Conservation (phyloP, 2,329 filamentous ascomycete species). For the Dactylellina leptospora region DNA sequence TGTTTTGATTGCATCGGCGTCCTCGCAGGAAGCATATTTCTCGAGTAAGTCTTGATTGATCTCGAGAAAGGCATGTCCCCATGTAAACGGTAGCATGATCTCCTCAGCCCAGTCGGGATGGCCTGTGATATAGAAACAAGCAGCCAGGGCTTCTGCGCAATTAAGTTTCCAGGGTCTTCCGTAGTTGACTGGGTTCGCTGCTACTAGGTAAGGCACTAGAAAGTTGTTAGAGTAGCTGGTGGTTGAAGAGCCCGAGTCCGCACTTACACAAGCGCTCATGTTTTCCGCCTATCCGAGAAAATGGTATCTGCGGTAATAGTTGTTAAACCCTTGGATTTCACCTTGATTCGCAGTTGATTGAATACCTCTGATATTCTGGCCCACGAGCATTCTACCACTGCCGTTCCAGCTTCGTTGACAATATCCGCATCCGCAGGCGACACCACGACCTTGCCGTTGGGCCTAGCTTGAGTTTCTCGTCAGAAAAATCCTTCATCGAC, state of each 20-base stretch:
- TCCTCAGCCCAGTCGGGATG: conserved; percentile 89
- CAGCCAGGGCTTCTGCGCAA: conserved; percentile 92
- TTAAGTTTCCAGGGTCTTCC: conserved; percentile 94
- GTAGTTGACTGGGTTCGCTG: conserved; percentile 97
- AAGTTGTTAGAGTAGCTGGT: neutral
- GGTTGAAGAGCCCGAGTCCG: neutral
- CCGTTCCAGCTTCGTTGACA: conserved; percentile 87
- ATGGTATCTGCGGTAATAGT: conserved; percentile 65
- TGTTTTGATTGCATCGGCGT: conserved; percentile 82
- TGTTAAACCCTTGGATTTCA: neutral
- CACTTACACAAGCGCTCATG: conserved; percentile 76
- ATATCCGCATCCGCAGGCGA: conserved; percentile 83
- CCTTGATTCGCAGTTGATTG: neutral
- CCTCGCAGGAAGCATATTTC: conserved; percentile 82
- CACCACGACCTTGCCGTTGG: conserved; percentile 86
- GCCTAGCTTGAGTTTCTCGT: conserved; percentile 60
- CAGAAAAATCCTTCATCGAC: conserved; percentile 14
- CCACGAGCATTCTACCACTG: conserved; percentile 98
- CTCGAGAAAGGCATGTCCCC: conserved; percentile 85
- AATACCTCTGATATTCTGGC: conserved; percentile 84
- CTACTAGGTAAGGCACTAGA: conserved; percentile 88
- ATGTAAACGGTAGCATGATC: conserved; percentile 83
- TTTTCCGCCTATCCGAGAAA: conserved; percentile 88
- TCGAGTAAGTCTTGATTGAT: conserved; percentile 87
- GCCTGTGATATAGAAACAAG: conserved; percentile 91